Percentiles rank a stretch among this genome's conserved stretches.
Evolutionary conservation across 805 yeast species (phyloP).

Genomic region (Candida ponderosae): DNA sequence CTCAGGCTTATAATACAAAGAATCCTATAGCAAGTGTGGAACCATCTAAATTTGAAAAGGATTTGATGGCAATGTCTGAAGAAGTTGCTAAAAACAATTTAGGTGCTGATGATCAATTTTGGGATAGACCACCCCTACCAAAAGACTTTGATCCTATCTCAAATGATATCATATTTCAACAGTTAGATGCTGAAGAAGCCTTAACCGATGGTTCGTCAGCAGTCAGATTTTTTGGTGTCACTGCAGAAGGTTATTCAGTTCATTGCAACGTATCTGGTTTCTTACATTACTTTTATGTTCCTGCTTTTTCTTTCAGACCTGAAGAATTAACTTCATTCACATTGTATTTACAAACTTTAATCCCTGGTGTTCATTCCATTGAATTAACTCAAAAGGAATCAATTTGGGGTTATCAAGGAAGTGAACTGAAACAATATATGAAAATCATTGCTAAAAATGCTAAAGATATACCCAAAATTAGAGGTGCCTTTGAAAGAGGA

Average conservation of each 20-base stretch:
- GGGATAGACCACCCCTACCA: conserved; percentile 56
- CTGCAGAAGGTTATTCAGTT: conserved; percentile 80
- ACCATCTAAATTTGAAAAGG: conserved; percentile 46
- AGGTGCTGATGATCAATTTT: conserved; percentile 24
- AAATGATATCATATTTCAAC: conserved; percentile 71
- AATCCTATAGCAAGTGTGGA: conserved; percentile 22
- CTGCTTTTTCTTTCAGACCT: conserved; percentile 63
- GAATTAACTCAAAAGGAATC: conserved; percentile 71
- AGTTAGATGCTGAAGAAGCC: conserved; percentile 90
- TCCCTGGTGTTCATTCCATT: conserved; percentile 54
- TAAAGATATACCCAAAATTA: conserved; percentile 53
- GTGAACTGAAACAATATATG: conserved; percentile 68
- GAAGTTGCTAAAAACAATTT: conserved; percentile 19
- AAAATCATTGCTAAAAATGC: conserved; percentile 65
- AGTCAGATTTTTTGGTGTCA: conserved; percentile 88
- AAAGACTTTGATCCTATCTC: conserved; percentile 36
- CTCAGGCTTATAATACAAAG: conserved; percentile 22
- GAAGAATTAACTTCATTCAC: conserved; percentile 42
- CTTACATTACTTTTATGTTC: conserved; percentile 83
- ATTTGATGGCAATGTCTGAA: conserved; percentile 35
- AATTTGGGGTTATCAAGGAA: conserved; percentile 90
- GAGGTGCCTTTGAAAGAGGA: conserved; percentile 82
- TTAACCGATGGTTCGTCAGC: conserved; percentile 46
- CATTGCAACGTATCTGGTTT: conserved; percentile 88
- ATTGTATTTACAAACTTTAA: conserved; percentile 35